Evolutionary conservation across 768 basidiomycete species (phyloP).

Genomic region (Pisolithus marmoratus): DNA sequence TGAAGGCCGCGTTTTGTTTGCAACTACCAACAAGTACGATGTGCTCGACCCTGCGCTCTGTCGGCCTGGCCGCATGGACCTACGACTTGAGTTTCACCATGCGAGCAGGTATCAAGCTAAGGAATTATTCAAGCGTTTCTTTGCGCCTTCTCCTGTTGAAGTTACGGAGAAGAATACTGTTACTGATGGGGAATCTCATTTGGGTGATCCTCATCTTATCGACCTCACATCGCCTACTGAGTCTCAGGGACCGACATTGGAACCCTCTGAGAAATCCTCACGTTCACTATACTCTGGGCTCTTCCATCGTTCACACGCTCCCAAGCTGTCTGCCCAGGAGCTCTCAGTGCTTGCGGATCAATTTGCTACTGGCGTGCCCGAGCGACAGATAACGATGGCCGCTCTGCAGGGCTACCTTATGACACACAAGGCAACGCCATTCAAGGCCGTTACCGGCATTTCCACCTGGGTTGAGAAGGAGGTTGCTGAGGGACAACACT

Average conservation of each 20-base stretch:
- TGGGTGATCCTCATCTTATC: constrained; percentile 6
- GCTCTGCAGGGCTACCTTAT: constrained; percentile 34
- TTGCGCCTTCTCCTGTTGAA: constrained; percentile 34
- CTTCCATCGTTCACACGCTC: constrained; percentile 32
- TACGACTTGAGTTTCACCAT: constrained; percentile 75
- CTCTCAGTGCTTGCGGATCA: constrained; percentile 43
- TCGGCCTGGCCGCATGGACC: constrained; percentile 76
- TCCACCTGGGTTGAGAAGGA: no score
- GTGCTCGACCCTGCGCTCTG: constrained; percentile 69
- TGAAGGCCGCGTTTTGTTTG: constrained; percentile 78
- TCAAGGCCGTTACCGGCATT: constrained; percentile 38
- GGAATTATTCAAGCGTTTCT: constrained; percentile 66
- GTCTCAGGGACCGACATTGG: constrained; percentile 5
- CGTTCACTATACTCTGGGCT: constrained; percentile 6
- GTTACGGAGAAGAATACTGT: not conserved
- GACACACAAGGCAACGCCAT: constrained; percentile 56
- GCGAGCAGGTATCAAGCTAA: constrained; percentile 64
- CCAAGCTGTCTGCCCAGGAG: constrained; percentile 35
- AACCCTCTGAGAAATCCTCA: no score
- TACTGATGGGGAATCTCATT: not conserved
- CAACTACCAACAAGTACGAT: constrained; percentile 70
- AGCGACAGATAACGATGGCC: constrained; percentile 39
- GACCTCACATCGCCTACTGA: constrained; percentile 8
- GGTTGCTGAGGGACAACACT: no score
- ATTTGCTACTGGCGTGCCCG: constrained; percentile 52